A percentile compares a stretch with the other conserved stretches of the same genome.
Conservation (phyloP, 306 rosid species). For the Rosa persica region DNA sequence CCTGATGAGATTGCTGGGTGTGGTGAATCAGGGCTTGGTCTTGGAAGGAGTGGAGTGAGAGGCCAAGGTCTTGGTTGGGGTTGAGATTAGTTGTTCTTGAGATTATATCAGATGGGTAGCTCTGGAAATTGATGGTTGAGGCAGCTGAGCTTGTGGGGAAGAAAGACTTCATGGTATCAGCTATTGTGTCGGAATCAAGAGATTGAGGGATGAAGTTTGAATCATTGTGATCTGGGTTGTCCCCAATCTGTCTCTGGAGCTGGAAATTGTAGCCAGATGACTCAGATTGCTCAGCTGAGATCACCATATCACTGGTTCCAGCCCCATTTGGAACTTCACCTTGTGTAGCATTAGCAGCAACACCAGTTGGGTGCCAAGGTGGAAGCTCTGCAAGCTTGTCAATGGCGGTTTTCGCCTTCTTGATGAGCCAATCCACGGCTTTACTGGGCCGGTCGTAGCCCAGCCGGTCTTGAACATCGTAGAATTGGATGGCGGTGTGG, state of each 20-base stretch:
- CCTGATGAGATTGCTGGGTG: slow-evolving; percentile 32
- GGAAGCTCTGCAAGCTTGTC: slow-evolving; percentile 75
- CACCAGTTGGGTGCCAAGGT: slow-evolving; percentile 49
- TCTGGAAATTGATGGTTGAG: slow-evolving; percentile 56
- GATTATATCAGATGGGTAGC: slow-evolving; percentile 49
- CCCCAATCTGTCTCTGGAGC: slow-evolving; percentile 41
- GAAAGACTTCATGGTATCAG: slow-evolving; percentile 47
- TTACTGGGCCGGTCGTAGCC: slow-evolving; percentile 87
- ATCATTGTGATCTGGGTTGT: slow-evolving; percentile 29
- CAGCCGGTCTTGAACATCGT: slow-evolving; percentile 83
- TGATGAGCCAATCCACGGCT: slow-evolving; percentile 93
- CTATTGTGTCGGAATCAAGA: slow-evolving; percentile 43
- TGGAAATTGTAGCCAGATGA: slow-evolving; percentile 64
- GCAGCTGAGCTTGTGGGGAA: slow-evolving; percentile 61
- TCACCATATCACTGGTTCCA: slow-evolving; percentile 37
- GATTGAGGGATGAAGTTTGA: slow-evolving; percentile 40
- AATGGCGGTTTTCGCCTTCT: slow-evolving; percentile 65
- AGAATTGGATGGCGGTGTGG: slow-evolving; percentile 83
- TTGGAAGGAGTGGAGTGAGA: slow-evolving; percentile 70
- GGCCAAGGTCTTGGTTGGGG: slow-evolving; percentile 60
- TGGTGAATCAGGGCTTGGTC: slow-evolving; percentile 36
- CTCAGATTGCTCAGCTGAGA: slow-evolving; percentile 52
- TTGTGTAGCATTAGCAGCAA: slow-evolving; percentile 12
- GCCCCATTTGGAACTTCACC: slow-evolving; percentile 27
- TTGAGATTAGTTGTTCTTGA: slow-evolving; percentile 40